These are phyloP conservation scores for Cyclanthera cordifolia DNA, from an alignment of 306 rosid genomes.

Conservation along the genomic window DNA sequence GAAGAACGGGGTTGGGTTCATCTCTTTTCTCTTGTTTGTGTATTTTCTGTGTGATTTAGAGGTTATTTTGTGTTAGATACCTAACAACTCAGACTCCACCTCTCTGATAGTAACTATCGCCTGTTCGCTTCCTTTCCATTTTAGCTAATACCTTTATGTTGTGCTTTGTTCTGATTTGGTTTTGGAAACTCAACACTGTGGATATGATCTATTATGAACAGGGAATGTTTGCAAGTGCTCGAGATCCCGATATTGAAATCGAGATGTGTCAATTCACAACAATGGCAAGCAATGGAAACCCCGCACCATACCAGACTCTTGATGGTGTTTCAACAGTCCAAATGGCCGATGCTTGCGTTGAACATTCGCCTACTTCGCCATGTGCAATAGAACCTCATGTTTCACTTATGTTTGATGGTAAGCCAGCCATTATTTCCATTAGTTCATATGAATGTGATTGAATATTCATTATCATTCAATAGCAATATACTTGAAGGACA, in stretches of 20 bases:
- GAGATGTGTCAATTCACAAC: constrained; percentile 28
- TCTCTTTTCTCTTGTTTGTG: too few relatives aligned
- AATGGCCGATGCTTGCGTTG: constrained; percentile 50
- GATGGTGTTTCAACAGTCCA: constrained; percentile 34
- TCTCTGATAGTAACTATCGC: too few relatives aligned
- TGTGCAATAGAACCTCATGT: constrained; percentile 24
- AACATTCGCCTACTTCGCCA: constrained; percentile 18
- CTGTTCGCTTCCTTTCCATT: too few relatives aligned
- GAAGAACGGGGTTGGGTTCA: too few relatives aligned
- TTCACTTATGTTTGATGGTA: constrained; percentile 8
- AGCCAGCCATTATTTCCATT: not conserved
- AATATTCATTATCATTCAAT: constrained; percentile 5
- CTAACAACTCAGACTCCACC: too few relatives aligned
- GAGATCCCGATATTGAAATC: constrained; percentile 35
- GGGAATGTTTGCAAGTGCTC: constrained; percentile 32
- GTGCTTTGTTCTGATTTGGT: not conserved
- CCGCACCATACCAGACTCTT: constrained; percentile 39
- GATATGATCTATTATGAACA: not conserved
- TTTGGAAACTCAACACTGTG: not conserved
- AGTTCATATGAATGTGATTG: not conserved
- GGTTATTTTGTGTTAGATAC: too few relatives aligned
- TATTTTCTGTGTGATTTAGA: too few relatives aligned
- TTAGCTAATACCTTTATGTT: too few relatives aligned
- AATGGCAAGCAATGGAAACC: constrained; percentile 23
- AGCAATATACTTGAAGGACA: constrained; percentile 37